Percentiles rank a stretch among this genome's conserved stretches.
These are phyloP conservation scores for Massarina eburnea DNA, from an alignment of 2,329 filamentous ascomycete species.

Conservation along the genomic window DNA sequence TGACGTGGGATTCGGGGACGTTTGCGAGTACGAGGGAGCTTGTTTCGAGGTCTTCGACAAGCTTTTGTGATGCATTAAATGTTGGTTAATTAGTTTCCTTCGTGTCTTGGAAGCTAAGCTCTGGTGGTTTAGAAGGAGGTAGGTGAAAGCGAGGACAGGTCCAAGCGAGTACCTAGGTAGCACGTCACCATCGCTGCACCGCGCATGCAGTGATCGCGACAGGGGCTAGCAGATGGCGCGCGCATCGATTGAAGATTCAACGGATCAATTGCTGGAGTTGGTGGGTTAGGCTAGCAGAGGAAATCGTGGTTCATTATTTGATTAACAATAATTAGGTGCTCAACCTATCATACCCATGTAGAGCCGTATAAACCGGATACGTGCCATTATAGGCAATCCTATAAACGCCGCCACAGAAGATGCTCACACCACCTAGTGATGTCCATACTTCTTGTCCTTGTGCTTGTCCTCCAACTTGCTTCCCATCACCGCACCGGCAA, in stretches of 20 bases:
- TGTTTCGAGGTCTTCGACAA: no score
- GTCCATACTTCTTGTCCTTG: conserved; percentile 52
- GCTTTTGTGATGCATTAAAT: no score
- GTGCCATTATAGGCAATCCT: background rate
- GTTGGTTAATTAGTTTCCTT: no score
- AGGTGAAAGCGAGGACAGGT: no score
- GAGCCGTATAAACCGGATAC: background rate
- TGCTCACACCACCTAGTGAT: background rate
- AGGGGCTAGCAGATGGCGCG: no score
- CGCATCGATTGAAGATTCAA: background rate
- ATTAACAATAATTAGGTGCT: background rate
- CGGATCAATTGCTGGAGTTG: background rate
- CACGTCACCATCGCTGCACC: no score
- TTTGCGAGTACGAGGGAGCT: no score
- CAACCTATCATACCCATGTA: background rate
- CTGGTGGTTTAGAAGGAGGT: no score
- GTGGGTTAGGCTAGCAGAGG: background rate
- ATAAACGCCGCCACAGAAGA: background rate
- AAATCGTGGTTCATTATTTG: background rate
- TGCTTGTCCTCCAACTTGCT: conserved; percentile 57
- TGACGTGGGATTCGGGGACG: no score
- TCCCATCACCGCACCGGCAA: conserved; percentile 60
- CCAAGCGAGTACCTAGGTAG: no score
- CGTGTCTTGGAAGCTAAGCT: no score
- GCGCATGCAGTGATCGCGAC: no score